These are phyloP conservation scores for Fusarium incarnatum DNA, from an alignment of 2,329 filamentous ascomycete species.

Conservation along the genomic window DNA sequence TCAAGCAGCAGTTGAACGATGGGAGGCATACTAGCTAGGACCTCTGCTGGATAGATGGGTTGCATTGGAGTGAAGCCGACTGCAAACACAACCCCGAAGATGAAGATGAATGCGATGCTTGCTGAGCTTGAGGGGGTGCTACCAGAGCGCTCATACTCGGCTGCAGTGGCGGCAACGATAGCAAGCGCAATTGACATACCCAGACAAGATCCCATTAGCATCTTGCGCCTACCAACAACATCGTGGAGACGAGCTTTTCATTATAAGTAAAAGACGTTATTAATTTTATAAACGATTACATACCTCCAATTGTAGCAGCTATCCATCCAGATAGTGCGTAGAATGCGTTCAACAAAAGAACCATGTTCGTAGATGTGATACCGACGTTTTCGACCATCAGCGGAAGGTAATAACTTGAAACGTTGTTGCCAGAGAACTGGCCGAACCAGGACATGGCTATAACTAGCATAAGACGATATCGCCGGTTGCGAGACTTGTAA, in stretches of 20 bases:
- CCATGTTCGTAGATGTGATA: conserved; percentile 1
- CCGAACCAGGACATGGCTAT: conserved; percentile 24
- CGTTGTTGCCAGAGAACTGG: conserved; percentile 8
- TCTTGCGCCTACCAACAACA: conserved; percentile 8
- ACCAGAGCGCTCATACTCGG: conserved; percentile 3
- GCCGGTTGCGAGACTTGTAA: conserved; percentile 2
- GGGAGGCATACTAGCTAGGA: not conserved
- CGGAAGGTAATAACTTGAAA: conserved; percentile 19
- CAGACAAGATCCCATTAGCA: conserved; percentile 18
- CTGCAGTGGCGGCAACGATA: conserved; percentile 6
- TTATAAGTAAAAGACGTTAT: not conserved
- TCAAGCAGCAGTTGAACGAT: fast-evolving
- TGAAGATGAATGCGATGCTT: conserved; percentile 17
- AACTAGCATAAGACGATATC: conserved; percentile 1
- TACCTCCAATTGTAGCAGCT: conserved; percentile 16
- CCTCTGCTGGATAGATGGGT: conserved; percentile 16
- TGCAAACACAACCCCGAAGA: conserved; percentile 10
- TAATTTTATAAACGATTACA: fast-evolving
- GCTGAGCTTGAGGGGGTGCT: conserved; percentile 7
- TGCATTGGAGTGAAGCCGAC: conserved; percentile 18
- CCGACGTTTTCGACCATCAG: conserved; percentile 12
- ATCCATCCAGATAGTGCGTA: conserved; percentile 15
- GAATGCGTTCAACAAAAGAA: conserved; percentile 11
- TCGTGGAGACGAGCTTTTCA: conserved; percentile 11
- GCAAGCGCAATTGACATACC: conserved; percentile 6